Evolutionary conservation across 2,329 filamentous ascomycete species (phyloP).

Genomic region (Xylaria sp.): DNA sequence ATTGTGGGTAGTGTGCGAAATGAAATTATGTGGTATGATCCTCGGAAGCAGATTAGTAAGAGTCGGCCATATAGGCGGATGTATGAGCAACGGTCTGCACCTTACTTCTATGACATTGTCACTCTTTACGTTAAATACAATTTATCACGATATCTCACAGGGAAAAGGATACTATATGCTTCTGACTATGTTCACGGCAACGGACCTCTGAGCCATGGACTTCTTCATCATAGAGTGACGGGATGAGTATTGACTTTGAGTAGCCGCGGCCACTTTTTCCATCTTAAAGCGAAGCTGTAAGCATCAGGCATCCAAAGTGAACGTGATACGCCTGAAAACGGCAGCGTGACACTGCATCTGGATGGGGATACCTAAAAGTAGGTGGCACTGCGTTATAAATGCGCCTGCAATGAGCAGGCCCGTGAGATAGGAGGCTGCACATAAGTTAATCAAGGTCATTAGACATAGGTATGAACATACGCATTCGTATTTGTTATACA

Average conservation of each 20-base stretch:
- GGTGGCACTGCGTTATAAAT: background rate
- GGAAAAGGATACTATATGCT: background rate
- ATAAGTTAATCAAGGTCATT: background rate
- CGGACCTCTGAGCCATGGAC: background rate
- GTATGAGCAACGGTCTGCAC: too few relatives aligned
- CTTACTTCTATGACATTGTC: too few relatives aligned
- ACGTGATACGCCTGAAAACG: too few relatives aligned
- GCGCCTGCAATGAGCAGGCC: background rate
- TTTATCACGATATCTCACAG: background rate
- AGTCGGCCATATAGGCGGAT: too few relatives aligned
- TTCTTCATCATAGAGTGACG: background rate
- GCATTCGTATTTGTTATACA: background rate
- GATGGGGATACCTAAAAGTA: background rate
- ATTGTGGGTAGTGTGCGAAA: too few relatives aligned
- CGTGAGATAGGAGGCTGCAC: background rate
- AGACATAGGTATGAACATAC: background rate
- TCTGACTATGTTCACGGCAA: background rate
- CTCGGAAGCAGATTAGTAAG: too few relatives aligned
- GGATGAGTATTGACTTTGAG: too few relatives aligned
- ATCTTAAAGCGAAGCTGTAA: background rate
- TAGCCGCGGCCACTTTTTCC: background rate
- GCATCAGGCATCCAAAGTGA: background rate
- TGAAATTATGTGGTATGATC: too few relatives aligned
- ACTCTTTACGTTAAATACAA: too few relatives aligned
- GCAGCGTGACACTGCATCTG: background rate